A percentile compares a stretch with the other conserved stretches of the same genome.
Evolutionary conservation across 371 early-diverging fungal species (phyloP).

Genomic region (Mortierella sp.): DNA sequence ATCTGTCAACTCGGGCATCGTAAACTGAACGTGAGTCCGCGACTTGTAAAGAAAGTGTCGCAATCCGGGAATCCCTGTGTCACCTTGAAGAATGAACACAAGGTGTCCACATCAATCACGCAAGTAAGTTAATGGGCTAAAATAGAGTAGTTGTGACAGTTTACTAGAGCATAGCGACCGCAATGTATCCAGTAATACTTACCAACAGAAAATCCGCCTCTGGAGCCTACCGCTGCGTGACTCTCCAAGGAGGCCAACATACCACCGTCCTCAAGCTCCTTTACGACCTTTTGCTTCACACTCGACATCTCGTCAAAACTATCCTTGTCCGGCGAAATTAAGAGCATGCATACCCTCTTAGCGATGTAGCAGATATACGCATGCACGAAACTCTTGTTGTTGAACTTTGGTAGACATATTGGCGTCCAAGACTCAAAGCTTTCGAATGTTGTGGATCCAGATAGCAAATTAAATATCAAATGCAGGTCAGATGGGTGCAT

Average conservation of each 20-base stretch:
- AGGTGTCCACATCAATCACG: no score
- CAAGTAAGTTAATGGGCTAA: background rate
- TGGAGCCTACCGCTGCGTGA: constrained; percentile 44
- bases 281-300: constrained; percentile 72
- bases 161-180: background rate
- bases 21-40: constrained; percentile 73
- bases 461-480: constrained; percentile 84
- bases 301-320: constrained; percentile 84
- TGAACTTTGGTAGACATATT: constrained; percentile 93
- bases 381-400: constrained; percentile 87
- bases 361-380: constrained; percentile 87
- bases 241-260: constrained; percentile 38
- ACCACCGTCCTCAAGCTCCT: constrained; percentile 56
- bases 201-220: constrained; percentile 56
- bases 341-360: constrained; percentile 73
- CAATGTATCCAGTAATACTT: background rate
- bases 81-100: constrained; percentile 60
- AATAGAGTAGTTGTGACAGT: no score
- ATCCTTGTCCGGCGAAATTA: constrained; percentile 84
- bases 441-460: constrained; percentile 76
- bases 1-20: constrained; percentile 67
- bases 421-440: constrained; percentile 93
- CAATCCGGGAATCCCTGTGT: constrained; percentile 73
- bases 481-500: constrained; percentile 89
- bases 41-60: constrained; percentile 84